Evolutionary conservation across 1,284 basidiomycete genomes (phyloP), one percentile per base, ranked within the genome.

Genomic region (Ganoderma multipileum): DNA sequence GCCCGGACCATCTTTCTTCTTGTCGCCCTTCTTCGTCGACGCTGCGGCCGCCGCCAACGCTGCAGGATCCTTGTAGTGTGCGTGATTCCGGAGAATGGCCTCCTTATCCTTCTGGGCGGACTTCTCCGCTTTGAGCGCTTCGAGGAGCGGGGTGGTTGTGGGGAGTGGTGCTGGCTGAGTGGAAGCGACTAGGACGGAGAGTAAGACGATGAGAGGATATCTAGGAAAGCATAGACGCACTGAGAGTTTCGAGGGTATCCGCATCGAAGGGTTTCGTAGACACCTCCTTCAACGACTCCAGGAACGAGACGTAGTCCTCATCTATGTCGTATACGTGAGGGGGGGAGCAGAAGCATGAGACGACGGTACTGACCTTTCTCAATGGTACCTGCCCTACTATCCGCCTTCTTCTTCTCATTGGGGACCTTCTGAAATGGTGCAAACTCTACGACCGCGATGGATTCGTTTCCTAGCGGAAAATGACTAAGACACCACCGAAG

Each of bases 401-500:
- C 94, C 0, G 79, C 77, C 79, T 95, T 96, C 79, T 87, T 89
- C 80, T 91, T 91, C 71, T 91, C 90, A 0, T 85, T 78, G 0
- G 95, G 93, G 2, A 92, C 82, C 80, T 95, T 98, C 79, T 97
- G 96, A 72, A 92, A 95, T 0, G 96, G 96, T 0, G 97, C 94
- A 77, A 94, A 98, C 80, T 99, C 97, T 2, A 99, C 96, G 1
- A 98, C 85, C 1, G 95, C 95, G 66, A 91, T 86, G 3, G 89
- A 94, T 76, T 97, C 95, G 75, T 92, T 92, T 12, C 97, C 96
- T 97, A 42, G 16, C 36, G 16, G 14, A 18, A 5, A n/a, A 14
- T 6, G 26, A 30, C 63, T 28, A 47, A 8, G 72, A 68, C 57
- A 57, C 14, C 23, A 44, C 26, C 60, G 39, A 64, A 59, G 20